These are phyloP conservation scores for Castanopsis chinensis DNA, from an alignment of 306 rosid species.

Conservation along the genomic window DNA sequence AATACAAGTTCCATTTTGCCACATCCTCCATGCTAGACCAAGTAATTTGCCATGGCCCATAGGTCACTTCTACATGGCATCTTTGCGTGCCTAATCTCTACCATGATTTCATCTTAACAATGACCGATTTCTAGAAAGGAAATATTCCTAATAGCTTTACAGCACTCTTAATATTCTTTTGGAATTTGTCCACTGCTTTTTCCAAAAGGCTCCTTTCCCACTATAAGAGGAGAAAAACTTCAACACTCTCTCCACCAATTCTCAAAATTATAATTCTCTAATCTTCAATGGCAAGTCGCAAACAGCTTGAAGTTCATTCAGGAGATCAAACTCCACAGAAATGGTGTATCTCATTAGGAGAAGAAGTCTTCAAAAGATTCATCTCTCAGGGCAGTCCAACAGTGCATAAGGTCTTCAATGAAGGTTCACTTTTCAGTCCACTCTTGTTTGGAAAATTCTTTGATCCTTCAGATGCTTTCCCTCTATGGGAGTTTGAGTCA, in stretches of 20 bases:
- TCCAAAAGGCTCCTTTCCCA: constrained; percentile 36
- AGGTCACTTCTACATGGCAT: constrained; percentile 25
- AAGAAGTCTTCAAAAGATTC: constrained; percentile 70
- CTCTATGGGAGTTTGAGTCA: constrained; percentile 92
- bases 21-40: constrained; percentile 27
- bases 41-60: constrained; percentile 28
- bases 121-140: constrained; percentile 37
- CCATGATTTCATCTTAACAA: constrained; percentile 34
- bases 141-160: constrained; percentile 70
- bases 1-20: constrained; percentile 32
- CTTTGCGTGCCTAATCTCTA: constrained; percentile 29
- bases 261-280: constrained; percentile 8
- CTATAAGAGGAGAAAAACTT: constrained; percentile 46
- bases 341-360: constrained; percentile 79
- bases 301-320: constrained; percentile 59
- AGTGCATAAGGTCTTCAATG: constrained; percentile 64
- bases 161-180: constrained; percentile 58
- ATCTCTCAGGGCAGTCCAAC: constrained; percentile 48
- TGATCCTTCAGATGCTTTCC: constrained; percentile 97
- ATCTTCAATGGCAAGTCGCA: constrained; percentile 39
- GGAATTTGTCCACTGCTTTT: constrained; percentile 65
- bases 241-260: constrained; percentile 37
- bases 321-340: constrained; percentile 69
- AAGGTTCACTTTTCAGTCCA: constrained; percentile 89
- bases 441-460: constrained; percentile 87